Evolutionary conservation across 2,329 filamentous ascomycete species (phyloP).

Genomic region (Mycosphaerella sp.): DNA sequence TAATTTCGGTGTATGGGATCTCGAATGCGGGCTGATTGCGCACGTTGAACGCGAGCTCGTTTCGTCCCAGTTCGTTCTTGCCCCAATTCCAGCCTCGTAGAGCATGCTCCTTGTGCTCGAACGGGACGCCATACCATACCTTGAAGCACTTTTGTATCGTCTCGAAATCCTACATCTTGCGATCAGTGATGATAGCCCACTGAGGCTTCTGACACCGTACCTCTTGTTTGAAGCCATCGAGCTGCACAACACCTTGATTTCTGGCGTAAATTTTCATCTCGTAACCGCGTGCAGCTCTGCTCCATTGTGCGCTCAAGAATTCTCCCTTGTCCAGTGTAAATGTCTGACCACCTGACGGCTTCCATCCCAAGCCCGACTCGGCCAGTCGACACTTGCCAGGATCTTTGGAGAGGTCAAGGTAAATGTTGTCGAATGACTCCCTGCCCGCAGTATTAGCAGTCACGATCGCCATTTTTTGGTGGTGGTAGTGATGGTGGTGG

Average conservation of each 20-base stretch:
- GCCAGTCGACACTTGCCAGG: slow-evolving; percentile 90
- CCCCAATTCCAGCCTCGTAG: slow-evolving; percentile 99
- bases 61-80: slow-evolving; percentile 93
- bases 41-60: slow-evolving; percentile 92
- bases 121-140: slow-evolving; percentile 91
- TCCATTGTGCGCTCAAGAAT: slow-evolving; percentile 88
- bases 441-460: slow-evolving; percentile 2
- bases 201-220: slow-evolving; percentile 36
- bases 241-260: slow-evolving; percentile 77
- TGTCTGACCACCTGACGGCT: slow-evolving; percentile 81
- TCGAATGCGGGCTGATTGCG: slow-evolving; percentile 96
- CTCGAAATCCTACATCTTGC: slow-evolving; percentile 67
- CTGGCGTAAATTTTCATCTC: slow-evolving; percentile 88
- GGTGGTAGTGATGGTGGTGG: neutral
- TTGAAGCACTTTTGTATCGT: slow-evolving; percentile 90
- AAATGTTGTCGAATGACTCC: slow-evolving; percentile 97
- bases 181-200: slow-evolving; percentile 14
- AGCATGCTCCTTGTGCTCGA: slow-evolving; percentile 90
- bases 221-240: slow-evolving; percentile 92
- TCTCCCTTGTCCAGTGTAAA: slow-evolving; percentile 88
- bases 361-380: slow-evolving; percentile 93
- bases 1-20: slow-evolving; percentile 93
- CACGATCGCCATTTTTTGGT: neutral
- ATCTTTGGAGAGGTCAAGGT: slow-evolving; percentile 90
- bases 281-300: slow-evolving; percentile 81